Base-by-base conservation (phyloP, 2,329 filamentous ascomycete species). In the Myriangium duriaei region DNA sequence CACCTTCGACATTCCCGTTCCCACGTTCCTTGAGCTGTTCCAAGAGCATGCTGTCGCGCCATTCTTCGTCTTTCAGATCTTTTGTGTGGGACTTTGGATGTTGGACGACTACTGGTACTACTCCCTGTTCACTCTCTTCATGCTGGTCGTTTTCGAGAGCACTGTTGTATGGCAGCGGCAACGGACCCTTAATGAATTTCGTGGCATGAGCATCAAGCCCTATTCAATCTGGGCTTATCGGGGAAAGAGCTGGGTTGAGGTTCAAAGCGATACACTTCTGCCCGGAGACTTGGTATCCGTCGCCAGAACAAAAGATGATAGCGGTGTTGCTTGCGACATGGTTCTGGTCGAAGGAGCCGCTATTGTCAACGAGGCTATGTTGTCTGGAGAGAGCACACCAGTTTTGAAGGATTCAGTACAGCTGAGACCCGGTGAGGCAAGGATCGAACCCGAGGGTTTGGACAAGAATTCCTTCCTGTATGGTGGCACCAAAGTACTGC, bases 81-180 rank as follows among this genome's bases (percentile, higher is more conserved):
- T 98, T 68, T 98, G 92, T 52, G 91, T 98, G 42, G 92, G 91
- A 11, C 67, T 98, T 44, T 98, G 91, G 91, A 84, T 96, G 78
- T 67, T 98, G 56, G 91, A 98, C 56, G 92, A 98, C 63, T 98
- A 96, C 65, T 98, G 92, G 91, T 98, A 98, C 68, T 98, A 98
- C 65, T 96, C 91, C 44, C 74, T 98, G 13, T 98, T 98, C 62
- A 98, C 92, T 1, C 77, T 98, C 14, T 87, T 96, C 66, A 98
- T 98, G 92, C 75, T 98, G 40, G 85, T 98, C 49, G 79, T 76
- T 42, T 98, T 98, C 51, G 91, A 98, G 67, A 95, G 87, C 59
- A 98, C 91, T 2, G 92, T 98, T 26, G 92, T 98, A 11, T 98
- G 91, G 92, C 91, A 98, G 65, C 79, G 91, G 44, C 91, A 98